Conservation (phyloP, 768 basidiomycete genomes). For the Nevesoporus exiguus region DNA sequence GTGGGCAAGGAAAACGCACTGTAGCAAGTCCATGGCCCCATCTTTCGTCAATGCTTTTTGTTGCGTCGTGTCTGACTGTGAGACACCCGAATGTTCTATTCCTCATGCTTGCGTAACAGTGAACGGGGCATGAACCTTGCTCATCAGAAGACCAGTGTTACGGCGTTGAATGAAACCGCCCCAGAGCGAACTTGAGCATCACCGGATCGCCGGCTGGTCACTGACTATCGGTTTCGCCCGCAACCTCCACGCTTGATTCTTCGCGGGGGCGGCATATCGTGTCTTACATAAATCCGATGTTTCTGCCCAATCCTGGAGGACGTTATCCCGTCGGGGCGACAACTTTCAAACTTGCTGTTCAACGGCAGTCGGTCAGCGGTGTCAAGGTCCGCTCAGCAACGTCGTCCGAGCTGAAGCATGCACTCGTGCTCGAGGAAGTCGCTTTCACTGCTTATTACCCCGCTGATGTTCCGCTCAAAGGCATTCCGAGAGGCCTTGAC, state of each 20-base stretch:
- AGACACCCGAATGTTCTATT: no score
- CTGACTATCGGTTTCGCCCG: not conserved
- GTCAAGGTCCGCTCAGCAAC: slow-evolving; percentile 34
- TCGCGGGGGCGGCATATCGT: not conserved
- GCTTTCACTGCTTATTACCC: slow-evolving; percentile 68
- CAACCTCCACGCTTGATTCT: not conserved
- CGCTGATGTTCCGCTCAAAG: slow-evolving; percentile 34
- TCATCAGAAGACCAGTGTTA: no score
- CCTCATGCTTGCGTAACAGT: no score
- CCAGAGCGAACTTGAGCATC: no score
- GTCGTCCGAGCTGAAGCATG: slow-evolving; percentile 33
- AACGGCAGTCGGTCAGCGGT: slow-evolving; percentile 38
- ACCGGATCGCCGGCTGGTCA: no score
- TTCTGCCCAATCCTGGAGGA: slow-evolving; percentile 42
- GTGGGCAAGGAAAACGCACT: not conserved
- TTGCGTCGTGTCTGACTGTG: no score
- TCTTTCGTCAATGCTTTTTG: no score
- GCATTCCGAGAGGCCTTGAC: slow-evolving; percentile 40
- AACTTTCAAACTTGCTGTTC: slow-evolving; percentile 49
- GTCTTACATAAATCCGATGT: slow-evolving; percentile 31
- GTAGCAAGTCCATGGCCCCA: not conserved
- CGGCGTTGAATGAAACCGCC: no score
- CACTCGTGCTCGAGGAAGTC: slow-evolving; percentile 57
- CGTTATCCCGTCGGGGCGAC: slow-evolving; percentile 57
- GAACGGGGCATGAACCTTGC: no score